Evolutionary conservation across 345 rosid species (phyloP), one percentile per base, ranked within the genome.

Genomic region (Xanthoceras sorbifolium): DNA sequence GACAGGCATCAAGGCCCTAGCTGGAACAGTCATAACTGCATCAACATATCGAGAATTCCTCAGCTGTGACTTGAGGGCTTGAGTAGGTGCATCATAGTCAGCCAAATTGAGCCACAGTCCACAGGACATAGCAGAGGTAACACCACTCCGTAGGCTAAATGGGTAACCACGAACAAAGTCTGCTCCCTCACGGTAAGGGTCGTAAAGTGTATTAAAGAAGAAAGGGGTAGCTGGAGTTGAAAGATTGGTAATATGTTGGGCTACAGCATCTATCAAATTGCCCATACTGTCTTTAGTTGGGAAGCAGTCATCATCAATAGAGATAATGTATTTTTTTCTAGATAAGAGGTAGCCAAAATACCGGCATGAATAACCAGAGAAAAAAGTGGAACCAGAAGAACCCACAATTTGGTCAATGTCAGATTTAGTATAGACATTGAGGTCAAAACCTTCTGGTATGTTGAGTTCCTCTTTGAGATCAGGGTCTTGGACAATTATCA

Each of bases 101-200:
- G 99, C 94, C 32, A 95, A 67, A 77, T 93, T 93, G 77, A 92
- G 94, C 99, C 99, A 95, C 52, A 93, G 92, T 26, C 99, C 99
- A 84, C 97, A 93, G 5, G 99, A 95, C 23, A 93, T 83, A 64
- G 90, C 92, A 86, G 97, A 92, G 36, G 85, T 72, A 48, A 92
- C 97, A 69, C 99, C 99, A 40, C 77, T 90, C 69, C 98, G 82
- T 48, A 95, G 88, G 79, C 99, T 92, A 77, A 95, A 95, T 34
- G 99, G 99, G 76, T 95, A 95, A 23, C 99, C 99, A 71, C 99
- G 98, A 40, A 95, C 99, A 69, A 93, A 95, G 86, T 95, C 99
- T 4, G 93, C 90, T 78, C 99, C 99, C 70, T 92, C 81, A 1
- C 88, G 67, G 46, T 67, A 93, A 72, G 99, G 98, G 74, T 95